A percentile compares a stretch with the other conserved stretches of the same genome.
Evolutionary conservation across 2,329 filamentous ascomycete genomes (phyloP).

Genomic region (Bretziella fagacearum): DNA sequence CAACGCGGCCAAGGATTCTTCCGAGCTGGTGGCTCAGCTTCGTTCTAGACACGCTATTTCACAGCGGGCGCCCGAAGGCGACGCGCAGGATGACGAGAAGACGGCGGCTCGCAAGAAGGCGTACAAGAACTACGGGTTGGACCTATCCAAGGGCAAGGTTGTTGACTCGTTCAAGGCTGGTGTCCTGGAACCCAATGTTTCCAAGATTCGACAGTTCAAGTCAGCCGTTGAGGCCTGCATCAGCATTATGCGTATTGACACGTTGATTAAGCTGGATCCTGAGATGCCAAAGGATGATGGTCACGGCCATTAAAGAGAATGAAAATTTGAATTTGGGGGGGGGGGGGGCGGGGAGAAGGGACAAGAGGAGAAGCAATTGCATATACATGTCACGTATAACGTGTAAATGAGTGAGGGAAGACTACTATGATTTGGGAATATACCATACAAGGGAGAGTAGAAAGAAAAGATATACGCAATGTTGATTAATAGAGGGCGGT

Average conservation of each 20-base stretch:
- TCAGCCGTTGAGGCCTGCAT: conserved; percentile 97
- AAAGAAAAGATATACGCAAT: conserved; percentile 11
- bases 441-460: conserved; percentile 5
- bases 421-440: conserved; percentile 1
- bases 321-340: neutral
- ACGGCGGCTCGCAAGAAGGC: conserved; percentile 82
- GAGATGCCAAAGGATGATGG: conserved; percentile 66
- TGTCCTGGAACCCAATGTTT: conserved; percentile 91
- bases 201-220: conserved; percentile 96
- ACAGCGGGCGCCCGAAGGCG: conserved; percentile 78
- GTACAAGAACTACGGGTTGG: conserved; percentile 97
- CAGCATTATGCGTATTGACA: conserved; percentile 98
- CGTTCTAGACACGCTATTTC: conserved; percentile 87
- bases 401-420: neutral
- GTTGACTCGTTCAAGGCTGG: conserved; percentile 88
- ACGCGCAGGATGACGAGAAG: conserved; percentile 73
- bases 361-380: neutral
- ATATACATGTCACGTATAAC: neutral
- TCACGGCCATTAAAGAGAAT: conserved; percentile 56
- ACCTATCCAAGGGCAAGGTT: conserved; percentile 75
- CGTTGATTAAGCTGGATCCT: conserved; percentile 92
- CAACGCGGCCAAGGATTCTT: conserved; percentile 92
- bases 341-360: neutral
- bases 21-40: conserved; percentile 87
- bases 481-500: conserved; percentile 10